phyloP scores from a whole-genome alignment of 805 yeast species.

The Debaryomyces maramus region DNA sequence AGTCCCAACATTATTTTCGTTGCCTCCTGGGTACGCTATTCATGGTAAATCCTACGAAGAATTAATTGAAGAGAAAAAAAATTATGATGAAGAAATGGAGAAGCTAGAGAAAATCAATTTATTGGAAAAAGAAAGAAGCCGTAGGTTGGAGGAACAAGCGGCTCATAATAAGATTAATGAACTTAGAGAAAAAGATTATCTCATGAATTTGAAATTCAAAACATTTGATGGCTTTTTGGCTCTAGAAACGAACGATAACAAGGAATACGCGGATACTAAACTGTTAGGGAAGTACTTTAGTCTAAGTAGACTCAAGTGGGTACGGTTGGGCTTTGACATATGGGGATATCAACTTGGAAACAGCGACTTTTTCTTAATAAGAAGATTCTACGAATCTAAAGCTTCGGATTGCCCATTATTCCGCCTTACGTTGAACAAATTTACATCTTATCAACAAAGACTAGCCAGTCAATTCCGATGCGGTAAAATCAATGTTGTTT shows the following conservation, averaged over 20 bases:
- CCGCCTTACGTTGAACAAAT: constrained; percentile 10
- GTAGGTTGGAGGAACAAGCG: constrained; percentile 13
- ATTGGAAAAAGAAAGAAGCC: constrained; percentile 9
- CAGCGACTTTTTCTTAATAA: constrained; percentile 9
- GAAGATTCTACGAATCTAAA: background rate
- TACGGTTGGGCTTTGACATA: constrained; percentile 30
- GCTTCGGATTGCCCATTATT: constrained; percentile 9
- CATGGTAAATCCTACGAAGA: constrained; percentile 33
- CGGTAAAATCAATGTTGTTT: constrained; percentile 10
- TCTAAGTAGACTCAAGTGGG: constrained; percentile 20
- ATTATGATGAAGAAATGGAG: constrained; percentile 8
- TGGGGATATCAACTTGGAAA: constrained; percentile 28
- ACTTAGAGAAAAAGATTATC: constrained; percentile 11
- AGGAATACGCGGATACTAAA: constrained; percentile 10
- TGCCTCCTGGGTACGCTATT: constrained; percentile 24
- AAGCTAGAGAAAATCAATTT: constrained; percentile 10
- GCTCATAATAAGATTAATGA: constrained; percentile 11
- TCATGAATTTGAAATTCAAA: constrained; percentile 28
- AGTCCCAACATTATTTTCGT: constrained; percentile 49
- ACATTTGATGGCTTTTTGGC: constrained; percentile 41
- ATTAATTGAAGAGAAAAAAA: constrained; percentile 20
- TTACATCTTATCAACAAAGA: constrained; percentile 14
- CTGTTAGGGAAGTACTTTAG: constrained; percentile 15
- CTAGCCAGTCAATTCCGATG: constrained; percentile 21
- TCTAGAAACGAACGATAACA: constrained; percentile 11